Evolutionary conservation across 2,329 filamentous ascomycete species (phyloP).

Genomic region (Exophiala xenobiotica): DNA sequence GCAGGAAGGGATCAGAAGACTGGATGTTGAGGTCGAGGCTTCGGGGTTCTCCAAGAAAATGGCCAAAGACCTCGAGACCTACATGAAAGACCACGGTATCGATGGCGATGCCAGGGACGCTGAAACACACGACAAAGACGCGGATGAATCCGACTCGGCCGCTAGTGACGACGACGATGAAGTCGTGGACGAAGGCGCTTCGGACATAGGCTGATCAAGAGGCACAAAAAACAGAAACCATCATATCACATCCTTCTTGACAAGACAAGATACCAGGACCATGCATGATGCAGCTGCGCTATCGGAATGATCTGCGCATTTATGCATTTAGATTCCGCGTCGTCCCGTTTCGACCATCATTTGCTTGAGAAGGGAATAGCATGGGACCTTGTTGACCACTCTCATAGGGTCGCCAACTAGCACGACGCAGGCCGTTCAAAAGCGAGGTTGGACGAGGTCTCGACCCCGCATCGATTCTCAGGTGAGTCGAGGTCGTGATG

Average conservation of each 20-base stretch:
- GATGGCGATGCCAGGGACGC: slow-evolving; percentile 51
- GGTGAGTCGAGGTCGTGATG: too few species aligned
- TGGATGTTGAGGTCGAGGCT: slow-evolving; percentile 87
- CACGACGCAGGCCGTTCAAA: not conserved
- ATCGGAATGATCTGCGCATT: slow-evolving; percentile 1
- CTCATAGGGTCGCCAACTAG: not conserved
- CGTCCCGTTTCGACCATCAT: not conserved
- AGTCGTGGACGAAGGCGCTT: not conserved
- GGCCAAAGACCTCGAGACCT: slow-evolving; percentile 87
- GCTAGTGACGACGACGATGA: slow-evolving; percentile 38
- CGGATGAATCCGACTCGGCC: slow-evolving; percentile 41
- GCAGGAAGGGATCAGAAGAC: slow-evolving; percentile 62
- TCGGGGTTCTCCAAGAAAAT: slow-evolving; percentile 97
- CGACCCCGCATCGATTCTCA: not conserved
- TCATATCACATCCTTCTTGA: not conserved
- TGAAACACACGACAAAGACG: slow-evolving; percentile 40
- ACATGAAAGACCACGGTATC: slow-evolving; percentile 72
- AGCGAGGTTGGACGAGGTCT: not conserved
- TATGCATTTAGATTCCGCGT: not conserved
- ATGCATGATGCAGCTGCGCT: not conserved
- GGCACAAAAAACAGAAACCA: not conserved
- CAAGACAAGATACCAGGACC: not conserved
- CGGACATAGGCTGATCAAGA: slow-evolving; percentile 3
- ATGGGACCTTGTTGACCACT: not conserved
- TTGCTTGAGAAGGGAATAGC: not conserved